These are phyloP conservation scores for Claviceps sp. DNA, from an alignment of 2,329 filamentous ascomycete genomes.

Conservation along the genomic window DNA sequence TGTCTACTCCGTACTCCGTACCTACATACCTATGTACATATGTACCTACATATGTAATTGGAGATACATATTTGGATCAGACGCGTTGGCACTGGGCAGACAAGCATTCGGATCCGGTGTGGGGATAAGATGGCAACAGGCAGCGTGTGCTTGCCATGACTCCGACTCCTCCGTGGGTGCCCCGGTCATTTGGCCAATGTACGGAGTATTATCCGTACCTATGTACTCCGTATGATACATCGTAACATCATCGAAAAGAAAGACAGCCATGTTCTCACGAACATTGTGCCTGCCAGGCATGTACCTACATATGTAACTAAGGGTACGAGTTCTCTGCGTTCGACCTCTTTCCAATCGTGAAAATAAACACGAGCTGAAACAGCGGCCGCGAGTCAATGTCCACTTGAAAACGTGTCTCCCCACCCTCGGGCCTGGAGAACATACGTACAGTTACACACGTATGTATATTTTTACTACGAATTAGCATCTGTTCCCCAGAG, in stretches of 20 bases:
- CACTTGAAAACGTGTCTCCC: not conserved
- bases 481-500: not conserved
- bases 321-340: not conserved
- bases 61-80: not conserved
- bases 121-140: not conserved
- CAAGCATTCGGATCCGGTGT: not conserved
- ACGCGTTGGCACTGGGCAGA: not conserved
- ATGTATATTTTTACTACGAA: not conserved
- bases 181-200: not conserved
- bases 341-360: not conserved
- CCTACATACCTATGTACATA: not conserved
- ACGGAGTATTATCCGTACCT: no score
- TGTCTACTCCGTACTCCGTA: not conserved
- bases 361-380: not conserved
- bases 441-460: no score
- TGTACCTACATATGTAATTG: not conserved
- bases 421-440: not conserved
- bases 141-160: not conserved
- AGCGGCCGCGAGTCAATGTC: not conserved
- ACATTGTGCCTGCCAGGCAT: no score
- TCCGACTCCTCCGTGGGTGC: not conserved
- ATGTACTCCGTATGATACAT: no score
- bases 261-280: not conserved
- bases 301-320: not conserved
- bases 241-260: not conserved